Evolutionary conservation across 495 filamentous ascomycete genomes (phyloP).

Genomic region (Pyronema omphalodes): DNA sequence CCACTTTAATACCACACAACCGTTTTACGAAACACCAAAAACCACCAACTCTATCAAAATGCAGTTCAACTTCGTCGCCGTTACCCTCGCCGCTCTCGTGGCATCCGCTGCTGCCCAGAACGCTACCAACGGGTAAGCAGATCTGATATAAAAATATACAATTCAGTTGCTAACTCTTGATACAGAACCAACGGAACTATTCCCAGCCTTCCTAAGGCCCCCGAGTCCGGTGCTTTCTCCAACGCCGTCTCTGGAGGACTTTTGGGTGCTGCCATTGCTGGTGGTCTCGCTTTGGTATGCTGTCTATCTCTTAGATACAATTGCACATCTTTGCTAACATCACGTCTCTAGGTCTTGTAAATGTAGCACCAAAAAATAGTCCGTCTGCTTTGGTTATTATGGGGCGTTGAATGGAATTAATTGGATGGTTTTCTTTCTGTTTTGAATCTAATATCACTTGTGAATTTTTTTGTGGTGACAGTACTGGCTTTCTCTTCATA

Average conservation of each 20-base stretch:
- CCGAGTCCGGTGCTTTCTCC: conserved; percentile 9
- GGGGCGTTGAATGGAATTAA: conserved; percentile 2
- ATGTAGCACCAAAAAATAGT: conserved; percentile 9
- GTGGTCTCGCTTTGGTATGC: conserved; percentile 23
- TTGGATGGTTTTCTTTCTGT: conserved; percentile 9
- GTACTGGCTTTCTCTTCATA: conserved; percentile 7
- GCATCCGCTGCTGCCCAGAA: conserved; percentile 20
- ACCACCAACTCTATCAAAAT: conserved; percentile 16
- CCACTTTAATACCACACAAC: neutral
- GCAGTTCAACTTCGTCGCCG: conserved; percentile 22
- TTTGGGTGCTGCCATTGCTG: conserved; percentile 21
- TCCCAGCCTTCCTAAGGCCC: conserved; percentile 2
- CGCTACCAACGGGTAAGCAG: conserved; percentile 11
- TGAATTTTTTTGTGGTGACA: conserved; percentile 1
- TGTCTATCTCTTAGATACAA: neutral
- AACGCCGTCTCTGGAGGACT: conserved; percentile 23
- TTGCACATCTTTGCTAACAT: conserved; percentile 2
- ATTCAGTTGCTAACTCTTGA: neutral
- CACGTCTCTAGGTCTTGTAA: conserved; percentile 18
- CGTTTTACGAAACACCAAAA: conserved; percentile 5
- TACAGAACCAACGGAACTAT: conserved; percentile 7
- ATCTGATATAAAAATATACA: neutral
- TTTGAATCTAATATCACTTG: neutral
- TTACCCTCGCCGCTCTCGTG: conserved; percentile 20
- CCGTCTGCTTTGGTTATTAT: neutral